Percentiles rank a stretch among this genome's conserved stretches.
Conservation (phyloP, 257 asterid species). For the Henckelia pumila region DNA sequence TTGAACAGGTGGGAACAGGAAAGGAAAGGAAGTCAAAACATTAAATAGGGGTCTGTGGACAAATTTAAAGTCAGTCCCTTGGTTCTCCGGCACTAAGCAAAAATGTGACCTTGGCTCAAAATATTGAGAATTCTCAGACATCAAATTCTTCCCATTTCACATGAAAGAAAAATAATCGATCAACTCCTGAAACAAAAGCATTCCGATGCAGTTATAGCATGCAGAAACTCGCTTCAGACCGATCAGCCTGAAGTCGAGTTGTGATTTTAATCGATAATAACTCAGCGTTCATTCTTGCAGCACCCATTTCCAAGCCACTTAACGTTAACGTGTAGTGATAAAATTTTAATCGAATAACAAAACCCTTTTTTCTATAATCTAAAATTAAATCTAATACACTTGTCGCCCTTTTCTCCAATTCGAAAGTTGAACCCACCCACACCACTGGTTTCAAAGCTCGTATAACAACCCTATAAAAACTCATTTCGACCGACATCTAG, state of each 20-base stretch:
- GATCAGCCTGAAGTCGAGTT: not conserved
- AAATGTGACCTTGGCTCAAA: not conserved
- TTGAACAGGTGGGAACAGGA: not conserved
- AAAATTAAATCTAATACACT: not conserved
- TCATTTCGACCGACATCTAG: not conserved
- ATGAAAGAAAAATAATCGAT: not conserved
- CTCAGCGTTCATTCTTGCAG: too few relatives aligned
- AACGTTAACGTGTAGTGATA: not conserved
- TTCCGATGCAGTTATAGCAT: not conserved
- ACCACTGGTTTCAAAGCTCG: not conserved
- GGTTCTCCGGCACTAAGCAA: not conserved
- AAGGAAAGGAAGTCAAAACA: not conserved
- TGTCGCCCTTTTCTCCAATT: not conserved
- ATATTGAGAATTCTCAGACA: not conserved
- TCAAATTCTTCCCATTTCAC: slow-evolving; percentile 15
- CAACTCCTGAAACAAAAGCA: not conserved
- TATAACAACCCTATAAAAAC: too few relatives aligned
- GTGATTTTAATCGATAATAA: too few relatives aligned
- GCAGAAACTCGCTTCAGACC: not conserved
- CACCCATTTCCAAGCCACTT: not conserved
- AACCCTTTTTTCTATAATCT: not conserved
- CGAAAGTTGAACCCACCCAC: not conserved
- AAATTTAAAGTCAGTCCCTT: not conserved
- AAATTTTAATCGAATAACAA: too few relatives aligned
- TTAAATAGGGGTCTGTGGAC: not conserved